Conservation (phyloP, 129 eudicot species). For the Glebionis coronaria region DNA sequence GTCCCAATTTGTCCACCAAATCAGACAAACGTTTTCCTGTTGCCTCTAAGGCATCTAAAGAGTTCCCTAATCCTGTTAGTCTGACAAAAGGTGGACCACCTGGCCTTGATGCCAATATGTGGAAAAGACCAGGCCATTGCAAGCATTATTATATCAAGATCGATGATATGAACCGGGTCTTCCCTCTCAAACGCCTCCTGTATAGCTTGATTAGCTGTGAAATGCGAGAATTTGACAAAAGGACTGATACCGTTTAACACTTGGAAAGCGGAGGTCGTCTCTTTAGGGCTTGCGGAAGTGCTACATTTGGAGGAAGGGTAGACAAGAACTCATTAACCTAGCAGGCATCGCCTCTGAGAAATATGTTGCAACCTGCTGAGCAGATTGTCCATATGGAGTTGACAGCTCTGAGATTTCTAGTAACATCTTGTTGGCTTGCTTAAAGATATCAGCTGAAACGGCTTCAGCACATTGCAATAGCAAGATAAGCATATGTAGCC, state of each 20-base stretch:
- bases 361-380: conserved; percentile 95
- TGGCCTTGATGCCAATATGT: conserved; percentile 85
- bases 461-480: conserved; percentile 94
- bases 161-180: conserved; percentile 86
- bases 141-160: conserved; percentile 92
- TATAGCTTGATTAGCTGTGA: conserved; percentile 96
- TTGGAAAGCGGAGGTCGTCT: conserved; percentile 83
- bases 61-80: conserved; percentile 81
- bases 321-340: conserved; percentile 67
- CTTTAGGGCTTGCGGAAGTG: conserved; percentile 49
- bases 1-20: conserved; percentile 79
- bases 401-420: conserved; percentile 83
- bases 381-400: conserved; percentile 90
- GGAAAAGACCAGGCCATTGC: conserved; percentile 99
- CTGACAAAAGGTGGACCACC: conserved; percentile 91
- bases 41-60: conserved; percentile 74
- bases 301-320: conserved; percentile 46
- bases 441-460: conserved; percentile 66
- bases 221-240: conserved; percentile 88
- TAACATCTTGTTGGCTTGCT: conserved; percentile 82
- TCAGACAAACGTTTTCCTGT: conserved; percentile 91
- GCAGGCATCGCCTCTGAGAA: conserved; percentile 99
- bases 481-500: conserved; percentile 73
- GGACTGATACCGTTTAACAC: conserved; percentile 98
- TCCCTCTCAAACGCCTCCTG: conserved; percentile 96